Evolutionary conservation across 495 filamentous ascomycete genomes (phyloP), one percentile per base, ranked within the genome.

Genomic region (Hypoxylon lienhwacheense): DNA sequence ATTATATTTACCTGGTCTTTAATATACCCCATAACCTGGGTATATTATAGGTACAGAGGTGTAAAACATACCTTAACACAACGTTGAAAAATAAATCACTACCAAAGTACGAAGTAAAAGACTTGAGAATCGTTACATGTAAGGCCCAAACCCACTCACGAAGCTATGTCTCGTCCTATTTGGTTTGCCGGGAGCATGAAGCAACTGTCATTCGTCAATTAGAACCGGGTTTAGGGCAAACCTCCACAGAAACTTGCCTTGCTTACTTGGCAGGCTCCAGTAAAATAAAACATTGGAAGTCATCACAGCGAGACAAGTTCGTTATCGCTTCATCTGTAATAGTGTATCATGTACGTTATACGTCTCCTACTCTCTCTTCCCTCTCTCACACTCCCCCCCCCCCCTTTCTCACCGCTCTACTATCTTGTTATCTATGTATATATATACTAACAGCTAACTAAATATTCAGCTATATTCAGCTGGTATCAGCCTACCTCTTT

Each of bases 181-280:
- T 47, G 54, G 51, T 43, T 42, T 17, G 41, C 29, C 39, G 41
- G 16, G 52, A 40, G 20, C 29, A 26, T 15, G 15, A 51, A 21
- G 5, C 32, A 8, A 14, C 17, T 43, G 22, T 36, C 29, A 61
- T 55, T 55, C 51, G 51, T 55, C 51, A 61, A 61, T 61, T 61
- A 61, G 28, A 47, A 14, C 34, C 42, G 24, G 35, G 35, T 44
- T 55, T 8, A 37, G 51, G 31, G 37, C 26, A 17, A 19, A 4
- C 11, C 33, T 41, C 40, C 46, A 46, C 42, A 52, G 42, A 47
- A 61, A 43, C 12, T 17, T 7, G 36, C n/a, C 36, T 47, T 58
- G 35, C 40, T 47, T 55, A 51, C 51, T 55, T 55, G 41, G 42
- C 51, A 19, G 42, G 42, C 35, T 52, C 51, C 35, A 41, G 33